Evolutionary conservation across 768 basidiomycete genomes (phyloP).

Genomic region (Lentinula raphanica): DNA sequence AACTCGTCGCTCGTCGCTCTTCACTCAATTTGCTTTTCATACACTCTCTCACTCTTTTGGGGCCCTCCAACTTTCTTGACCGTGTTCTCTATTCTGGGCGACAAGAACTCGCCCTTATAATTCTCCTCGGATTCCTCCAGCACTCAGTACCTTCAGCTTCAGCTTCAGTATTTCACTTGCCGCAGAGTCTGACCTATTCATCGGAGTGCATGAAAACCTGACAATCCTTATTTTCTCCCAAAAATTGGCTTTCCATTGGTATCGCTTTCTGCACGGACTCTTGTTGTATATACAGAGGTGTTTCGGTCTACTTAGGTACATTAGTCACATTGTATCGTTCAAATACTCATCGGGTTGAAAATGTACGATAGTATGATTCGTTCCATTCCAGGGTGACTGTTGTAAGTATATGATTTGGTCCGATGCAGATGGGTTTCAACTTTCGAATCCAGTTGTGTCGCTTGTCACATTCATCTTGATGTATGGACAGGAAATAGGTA

Average conservation of each 20-base stretch:
- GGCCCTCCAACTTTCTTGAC: background rate
- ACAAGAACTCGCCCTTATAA: background rate
- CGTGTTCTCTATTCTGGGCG: background rate
- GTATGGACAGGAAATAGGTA: too few relatives aligned
- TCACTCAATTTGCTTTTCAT: background rate
- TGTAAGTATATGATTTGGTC: too few relatives aligned
- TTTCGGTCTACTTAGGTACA: background rate
- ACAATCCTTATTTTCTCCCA: background rate
- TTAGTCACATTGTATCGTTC: background rate
- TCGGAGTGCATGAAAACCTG: background rate
- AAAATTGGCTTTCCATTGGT: background rate
- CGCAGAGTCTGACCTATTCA: too few relatives aligned
- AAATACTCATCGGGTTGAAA: background rate
- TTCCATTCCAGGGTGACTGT: too few relatives aligned
- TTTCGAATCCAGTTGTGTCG: too few relatives aligned
- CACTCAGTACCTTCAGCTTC: background rate
- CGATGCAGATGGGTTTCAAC: too few relatives aligned
- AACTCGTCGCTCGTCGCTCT: background rate
- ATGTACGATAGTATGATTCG: background rate
- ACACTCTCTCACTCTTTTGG: background rate
- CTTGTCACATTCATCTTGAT: too few relatives aligned
- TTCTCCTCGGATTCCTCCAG: background rate
- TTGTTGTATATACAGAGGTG: background rate
- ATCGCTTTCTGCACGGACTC: background rate
- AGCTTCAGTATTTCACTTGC: too few relatives aligned